Percentiles rank a stretch among this genome's conserved stretches.
Conservation (phyloP, 2,329 filamentous ascomycete species). For the Talaromyces sp. region DNA sequence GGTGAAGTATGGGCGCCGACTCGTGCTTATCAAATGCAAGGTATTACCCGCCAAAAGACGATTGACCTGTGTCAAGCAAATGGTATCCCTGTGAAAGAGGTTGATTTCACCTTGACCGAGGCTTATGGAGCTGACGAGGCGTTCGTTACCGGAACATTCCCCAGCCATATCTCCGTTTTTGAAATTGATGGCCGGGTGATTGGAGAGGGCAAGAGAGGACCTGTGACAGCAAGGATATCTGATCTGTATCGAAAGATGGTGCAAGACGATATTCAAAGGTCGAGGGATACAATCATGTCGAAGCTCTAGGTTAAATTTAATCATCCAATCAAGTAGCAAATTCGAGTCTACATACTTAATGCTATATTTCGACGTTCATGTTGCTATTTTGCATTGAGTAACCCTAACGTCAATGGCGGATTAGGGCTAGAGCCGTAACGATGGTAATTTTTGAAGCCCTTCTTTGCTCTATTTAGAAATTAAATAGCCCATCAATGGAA, state of each 20-base stretch:
- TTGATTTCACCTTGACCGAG: conserved; percentile 2
- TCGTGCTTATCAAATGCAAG: background rate
- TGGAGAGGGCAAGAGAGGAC: conserved; percentile 3
- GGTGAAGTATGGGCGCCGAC: conserved; percentile 1
- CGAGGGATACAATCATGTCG: background rate
- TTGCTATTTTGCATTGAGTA: background rate
- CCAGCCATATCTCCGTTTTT: background rate
- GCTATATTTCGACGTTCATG: background rate
- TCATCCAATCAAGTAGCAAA: background rate
- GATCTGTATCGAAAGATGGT: background rate
- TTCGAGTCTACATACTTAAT: no score
- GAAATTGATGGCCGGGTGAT: conserved; percentile 1
- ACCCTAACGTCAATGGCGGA: background rate
- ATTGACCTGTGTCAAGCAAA: background rate
- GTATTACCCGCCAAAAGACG: background rate
- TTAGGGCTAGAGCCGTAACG: background rate
- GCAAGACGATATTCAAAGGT: background rate
- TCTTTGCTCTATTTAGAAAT: no score
- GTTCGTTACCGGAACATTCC: conserved; percentile 1
- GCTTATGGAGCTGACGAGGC: conserved; percentile 5
- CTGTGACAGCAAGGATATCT: background rate
- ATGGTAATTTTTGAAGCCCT: no score
- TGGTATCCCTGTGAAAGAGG: conserved; percentile 3
- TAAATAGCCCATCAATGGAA: background rate
- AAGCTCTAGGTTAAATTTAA: background rate